Conservation (phyloP, 139 green algal species). For the Spirogloea muscicola region DNA sequence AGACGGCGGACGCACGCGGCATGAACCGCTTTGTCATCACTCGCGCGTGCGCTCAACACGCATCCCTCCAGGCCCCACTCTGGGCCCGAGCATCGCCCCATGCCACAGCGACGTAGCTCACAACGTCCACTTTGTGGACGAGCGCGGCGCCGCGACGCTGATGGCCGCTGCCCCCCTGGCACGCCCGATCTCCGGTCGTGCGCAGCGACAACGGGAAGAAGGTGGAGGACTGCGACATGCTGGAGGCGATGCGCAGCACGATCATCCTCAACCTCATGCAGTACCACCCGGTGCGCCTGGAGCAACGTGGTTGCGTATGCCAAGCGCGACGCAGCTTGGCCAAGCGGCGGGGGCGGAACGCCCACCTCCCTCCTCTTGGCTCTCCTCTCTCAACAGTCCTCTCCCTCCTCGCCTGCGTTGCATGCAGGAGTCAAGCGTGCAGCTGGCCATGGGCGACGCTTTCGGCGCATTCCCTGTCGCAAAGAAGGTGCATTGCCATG, state of each 20-base stretch:
- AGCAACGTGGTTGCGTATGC: neutral
- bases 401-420: too few species aligned
- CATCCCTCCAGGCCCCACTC: too few species aligned
- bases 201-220: constrained; percentile 73
- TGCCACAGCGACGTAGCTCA: neutral
- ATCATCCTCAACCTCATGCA: constrained; percentile 78
- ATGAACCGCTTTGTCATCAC: constrained; percentile 84
- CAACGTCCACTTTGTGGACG: neutral
- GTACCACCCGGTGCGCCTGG: constrained; percentile 72
- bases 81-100: neutral
- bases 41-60: constrained; percentile 43
- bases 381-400: too few species aligned
- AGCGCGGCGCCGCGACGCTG: neutral
- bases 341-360: too few species aligned
- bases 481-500: too few species aligned
- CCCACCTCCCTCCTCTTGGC: too few species aligned
- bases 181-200: too few species aligned
- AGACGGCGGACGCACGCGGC: neutral
- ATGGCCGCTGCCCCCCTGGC: neutral
- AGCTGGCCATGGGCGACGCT: too few species aligned
- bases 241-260: constrained; percentile 89
- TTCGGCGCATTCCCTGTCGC: too few species aligned
- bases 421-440: too few species aligned
- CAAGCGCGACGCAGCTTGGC: too few species aligned
- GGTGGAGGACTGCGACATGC: constrained; percentile 66